Evolutionary conservation across 1,284 basidiomycete genomes (phyloP).

Genomic region (Athelia psychrophila): DNA sequence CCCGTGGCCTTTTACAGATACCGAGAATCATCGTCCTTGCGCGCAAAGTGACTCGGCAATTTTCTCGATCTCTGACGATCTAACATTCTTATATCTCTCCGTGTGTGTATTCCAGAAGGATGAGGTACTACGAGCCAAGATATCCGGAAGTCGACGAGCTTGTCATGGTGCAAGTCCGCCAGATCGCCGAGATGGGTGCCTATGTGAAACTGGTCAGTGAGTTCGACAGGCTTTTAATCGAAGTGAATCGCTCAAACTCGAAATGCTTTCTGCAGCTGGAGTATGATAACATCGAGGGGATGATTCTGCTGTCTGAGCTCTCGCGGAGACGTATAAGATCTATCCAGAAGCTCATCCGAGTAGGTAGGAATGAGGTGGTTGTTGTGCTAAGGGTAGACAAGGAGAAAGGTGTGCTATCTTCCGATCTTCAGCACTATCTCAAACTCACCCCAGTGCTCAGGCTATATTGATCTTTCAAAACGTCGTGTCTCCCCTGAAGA

Average conservation of each 20-base stretch:
- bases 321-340: constrained; percentile 96
- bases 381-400: constrained; percentile 98
- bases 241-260: constrained; percentile 1
- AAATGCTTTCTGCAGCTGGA: constrained; percentile 65
- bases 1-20: too few relatives aligned
- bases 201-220: constrained; percentile 92
- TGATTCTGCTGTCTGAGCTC: constrained; percentile 98
- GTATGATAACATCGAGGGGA: constrained; percentile 99
- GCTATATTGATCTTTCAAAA: constrained; percentile 99
- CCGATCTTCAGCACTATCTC: neutral
- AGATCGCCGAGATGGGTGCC: constrained; percentile 99
- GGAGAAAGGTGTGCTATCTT: constrained; percentile 86
- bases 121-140: constrained; percentile 81
- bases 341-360: constrained; percentile 97
- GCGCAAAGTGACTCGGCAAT: too few relatives aligned
- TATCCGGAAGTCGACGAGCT: constrained; percentile 94
- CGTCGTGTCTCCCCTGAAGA: constrained; percentile 99
- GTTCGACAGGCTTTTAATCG: neutral
- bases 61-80: too few relatives aligned
- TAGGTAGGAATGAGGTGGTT: constrained; percentile 98
- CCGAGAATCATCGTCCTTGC: too few relatives aligned
- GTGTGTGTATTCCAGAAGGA: constrained; percentile 28
- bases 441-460: constrained; percentile 35
- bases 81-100: too few relatives aligned
- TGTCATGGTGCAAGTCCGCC: constrained; percentile 98